These are phyloP conservation scores for Fusarium sp. DNA, from an alignment of 2,329 filamentous ascomycete genomes.

Conservation along the genomic window DNA sequence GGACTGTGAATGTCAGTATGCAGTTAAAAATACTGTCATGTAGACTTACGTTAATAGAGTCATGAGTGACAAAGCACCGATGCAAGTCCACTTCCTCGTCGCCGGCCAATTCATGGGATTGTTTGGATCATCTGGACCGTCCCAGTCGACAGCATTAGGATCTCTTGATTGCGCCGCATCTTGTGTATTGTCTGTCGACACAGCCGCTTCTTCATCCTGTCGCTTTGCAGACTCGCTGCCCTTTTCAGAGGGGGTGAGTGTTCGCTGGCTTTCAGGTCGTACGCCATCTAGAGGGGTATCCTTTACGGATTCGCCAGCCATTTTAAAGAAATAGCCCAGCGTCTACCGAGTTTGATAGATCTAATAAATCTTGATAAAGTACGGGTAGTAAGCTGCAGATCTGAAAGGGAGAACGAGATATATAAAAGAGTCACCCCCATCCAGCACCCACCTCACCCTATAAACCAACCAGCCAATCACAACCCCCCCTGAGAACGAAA, in stretches of 20 bases:
- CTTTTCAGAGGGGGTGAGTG: constrained; percentile 22
- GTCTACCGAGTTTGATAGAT: neutral
- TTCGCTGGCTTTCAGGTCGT: constrained; percentile 33
- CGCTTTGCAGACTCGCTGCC: neutral
- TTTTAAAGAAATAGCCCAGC: neutral
- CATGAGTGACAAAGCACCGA: constrained; percentile 47
- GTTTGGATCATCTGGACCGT: constrained; percentile 55
- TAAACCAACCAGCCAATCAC: neutral
- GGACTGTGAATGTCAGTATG: constrained; percentile 31
- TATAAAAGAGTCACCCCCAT: constrained; percentile 10
- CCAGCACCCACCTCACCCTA: neutral
- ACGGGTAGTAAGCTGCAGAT: no score
- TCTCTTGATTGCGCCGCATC: constrained; percentile 9
- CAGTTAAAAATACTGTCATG: fast-evolving
- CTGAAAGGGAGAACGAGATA: neutral
- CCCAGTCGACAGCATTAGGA: constrained; percentile 40
- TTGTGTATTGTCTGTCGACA: neutral
- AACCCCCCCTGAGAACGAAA: neutral
- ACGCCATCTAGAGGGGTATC: constrained; percentile 7
- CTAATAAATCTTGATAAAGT: no score
- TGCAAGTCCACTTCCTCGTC: constrained; percentile 51
- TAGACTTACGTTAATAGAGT: constrained; percentile 41
- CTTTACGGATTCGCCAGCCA: constrained; percentile 11
- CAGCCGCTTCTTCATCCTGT: constrained; percentile 24
- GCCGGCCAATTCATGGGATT: constrained; percentile 74